Base-by-base conservation (phyloP, 208 protist species). In the Acanthamoeba triangularis region DNA sequence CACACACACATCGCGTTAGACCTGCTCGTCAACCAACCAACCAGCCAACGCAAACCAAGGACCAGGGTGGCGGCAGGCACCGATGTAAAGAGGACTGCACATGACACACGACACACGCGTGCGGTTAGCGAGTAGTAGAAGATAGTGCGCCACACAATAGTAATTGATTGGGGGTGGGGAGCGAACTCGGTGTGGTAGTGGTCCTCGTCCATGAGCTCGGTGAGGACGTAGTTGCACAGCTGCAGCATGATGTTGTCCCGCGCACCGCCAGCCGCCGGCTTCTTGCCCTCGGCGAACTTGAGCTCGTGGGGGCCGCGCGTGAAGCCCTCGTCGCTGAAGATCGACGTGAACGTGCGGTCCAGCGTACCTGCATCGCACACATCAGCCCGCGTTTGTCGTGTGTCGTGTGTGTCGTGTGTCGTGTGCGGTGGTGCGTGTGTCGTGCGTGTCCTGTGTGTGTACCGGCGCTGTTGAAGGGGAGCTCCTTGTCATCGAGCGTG, bases 211-310 rank as follows among this genome's bases (percentile, higher is more conserved):
- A 87, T 87, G 78, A 87, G 23, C 30, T 87, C 78, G 49, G 78
- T 87, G 78, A 87, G 78, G 16, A 87, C 78, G 78, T 87, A 87
- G 78, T 87, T 87, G 30, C 78, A 87, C 3, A 87, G 49, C 78
- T 87, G 78, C 8, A 87, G 78, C 52, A 87, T 28, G 52, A 87
- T 61, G 47, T 41, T 47, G 16, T 87, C 78, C 8, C 30, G 47
- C 41, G 30, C 30, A 16, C 44, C 23, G 54, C 35, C 82, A 5
- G 18, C 28, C 18, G 25, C 2, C 6, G 84, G n/a, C n/a, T 35
- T 41, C 37, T 8, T 14, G 84, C 84, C 84, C 84, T 37, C 20
- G 56, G 49, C 59, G 33, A 91, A 91, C 33, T 47, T 49, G 33
- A 91, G 59, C 33, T 52, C 41, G 33, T 91, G 84, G 44, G n/a